Percentiles rank a stretch among this genome's conserved stretches.
Evolutionary conservation across 257 asterid species (phyloP).

Genomic region (Henckelia pumila): DNA sequence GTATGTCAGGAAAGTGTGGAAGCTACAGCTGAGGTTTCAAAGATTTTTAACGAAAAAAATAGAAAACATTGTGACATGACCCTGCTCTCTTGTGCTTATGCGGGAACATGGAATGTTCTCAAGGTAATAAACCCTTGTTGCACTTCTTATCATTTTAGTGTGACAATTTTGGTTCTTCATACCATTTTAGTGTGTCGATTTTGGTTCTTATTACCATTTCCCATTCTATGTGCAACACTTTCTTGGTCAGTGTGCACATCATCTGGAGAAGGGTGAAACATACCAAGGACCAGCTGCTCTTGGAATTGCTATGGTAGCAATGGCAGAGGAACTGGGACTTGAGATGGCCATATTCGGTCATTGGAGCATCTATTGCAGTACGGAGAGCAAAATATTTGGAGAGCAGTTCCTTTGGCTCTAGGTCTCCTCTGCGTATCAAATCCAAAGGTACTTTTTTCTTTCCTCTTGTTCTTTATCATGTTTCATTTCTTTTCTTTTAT

Average conservation of each 20-base stretch:
- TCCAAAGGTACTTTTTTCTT: constrained; percentile 57
- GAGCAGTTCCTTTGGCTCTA: constrained; percentile 90
- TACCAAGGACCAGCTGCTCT: constrained; percentile 94
- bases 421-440: constrained; percentile 95
- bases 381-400: constrained; percentile 87
- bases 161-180: neutral
- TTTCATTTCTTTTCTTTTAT: neutral
- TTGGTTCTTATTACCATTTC: constrained; percentile 25
- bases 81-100: constrained; percentile 91
- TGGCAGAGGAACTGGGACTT: constrained; percentile 93
- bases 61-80: constrained; percentile 86
- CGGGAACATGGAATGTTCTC: constrained; percentile 94
- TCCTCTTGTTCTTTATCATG: neutral
- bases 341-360: constrained; percentile 98
- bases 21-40: constrained; percentile 86
- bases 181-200: neutral
- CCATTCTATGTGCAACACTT: constrained; percentile 81
- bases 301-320: constrained; percentile 98
- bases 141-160: neutral
- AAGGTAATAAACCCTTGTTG: constrained; percentile 49
- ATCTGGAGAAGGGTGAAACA: constrained; percentile 83
- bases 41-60: constrained; percentile 76
- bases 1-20: constrained; percentile 74
- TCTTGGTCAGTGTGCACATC: constrained; percentile 89
- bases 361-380: constrained; percentile 93